Evolutionary conservation across 2,329 filamentous ascomycete species (phyloP), one percentile per base, ranked within the genome.

Genomic region (Beauveria brongniartii): DNA sequence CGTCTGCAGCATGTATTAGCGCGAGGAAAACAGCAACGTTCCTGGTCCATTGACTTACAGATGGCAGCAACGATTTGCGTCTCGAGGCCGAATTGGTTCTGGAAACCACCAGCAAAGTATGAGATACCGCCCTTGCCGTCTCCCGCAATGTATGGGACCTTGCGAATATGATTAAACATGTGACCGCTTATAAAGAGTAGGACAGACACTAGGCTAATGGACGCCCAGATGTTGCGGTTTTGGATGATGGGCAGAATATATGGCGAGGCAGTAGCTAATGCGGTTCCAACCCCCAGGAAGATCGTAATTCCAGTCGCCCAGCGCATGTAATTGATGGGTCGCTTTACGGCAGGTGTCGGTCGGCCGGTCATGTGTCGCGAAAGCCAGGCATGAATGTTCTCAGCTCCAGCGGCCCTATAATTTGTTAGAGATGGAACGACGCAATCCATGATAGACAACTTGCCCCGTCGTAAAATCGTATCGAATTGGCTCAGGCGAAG

Each of bases 101-200:
- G 91, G 76, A 99, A 99, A 1, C 94, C 93, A 44, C 82, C 82
- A 4, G 93, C 91, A 74, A 99, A 94, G 74, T 97, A 97, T 70
- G 77, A 90, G 64, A 99, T 84, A 5, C 92, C 92, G 20, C 94
- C 94, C 59, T 83, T 86, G 43, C 91, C 91, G 71, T 97, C 87
- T 47, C 89, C 90, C 47, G 86, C 82, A 37, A 97, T 91, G 69
- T 99, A 99, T 3, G 94, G 94, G 3, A 95, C 91, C 73, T 94
- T 93, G 68, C 95, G 86, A 71, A 99, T 99, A 71, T 97, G 92
- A 75, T 97, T 99, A 82, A 95, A 99, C 95, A 99, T 99, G 76
- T 97, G 92, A 44, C 94, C 95, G 68, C 90, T 94, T 52, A 89
- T 97, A 77, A 97, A 99, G 62, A 97, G 80, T 47, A 99, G 83